Conservation (phyloP, 176 grass and related monocot species). For the Phragmites australis region DNA sequence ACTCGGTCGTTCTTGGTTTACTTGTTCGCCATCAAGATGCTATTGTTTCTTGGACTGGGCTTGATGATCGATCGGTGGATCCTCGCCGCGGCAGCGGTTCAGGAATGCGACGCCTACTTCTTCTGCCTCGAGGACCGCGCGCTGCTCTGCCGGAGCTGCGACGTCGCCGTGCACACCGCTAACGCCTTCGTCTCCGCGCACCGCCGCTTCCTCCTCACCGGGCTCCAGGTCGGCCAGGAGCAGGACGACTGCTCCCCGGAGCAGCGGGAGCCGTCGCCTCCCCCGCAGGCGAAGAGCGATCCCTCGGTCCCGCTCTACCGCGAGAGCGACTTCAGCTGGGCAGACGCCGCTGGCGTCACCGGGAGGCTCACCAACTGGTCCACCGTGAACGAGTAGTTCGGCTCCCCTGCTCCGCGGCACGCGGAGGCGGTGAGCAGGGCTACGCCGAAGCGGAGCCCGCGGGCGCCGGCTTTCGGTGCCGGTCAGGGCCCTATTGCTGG, state of each 20-base stretch:
- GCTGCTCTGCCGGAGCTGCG: constrained; percentile 85
- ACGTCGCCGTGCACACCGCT: constrained; percentile 82
- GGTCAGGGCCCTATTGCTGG: constrained; percentile 32
- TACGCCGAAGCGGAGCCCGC: constrained; percentile 36
- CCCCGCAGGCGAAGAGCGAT: constrained; percentile 29
- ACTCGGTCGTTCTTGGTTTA: not conserved
- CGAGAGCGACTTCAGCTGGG: constrained; percentile 33
- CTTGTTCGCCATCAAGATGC: not conserved
- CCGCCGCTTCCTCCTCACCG: constrained; percentile 88
- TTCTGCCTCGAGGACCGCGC: constrained; percentile 97
- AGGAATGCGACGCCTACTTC: constrained; percentile 76
- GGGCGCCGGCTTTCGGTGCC: constrained; percentile 29
- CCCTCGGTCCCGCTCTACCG: constrained; percentile 7
- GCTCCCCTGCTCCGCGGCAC: constrained; percentile 12
- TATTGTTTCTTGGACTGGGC: not conserved
- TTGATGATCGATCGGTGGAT: not conserved
- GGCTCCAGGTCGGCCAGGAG: constrained; percentile 79
- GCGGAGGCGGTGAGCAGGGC: constrained; percentile 3
- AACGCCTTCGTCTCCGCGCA: constrained; percentile 82
- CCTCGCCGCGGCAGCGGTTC: not conserved
- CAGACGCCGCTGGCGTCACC: not conserved
- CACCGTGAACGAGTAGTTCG: constrained; percentile 35
- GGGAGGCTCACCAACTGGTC: constrained; percentile 41
- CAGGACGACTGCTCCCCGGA: constrained; percentile 3
- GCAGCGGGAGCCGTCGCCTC: constrained; percentile 24